Percentiles rank a stretch among this genome's conserved stretches.
Conservation (phyloP, 2,329 filamentous ascomycete genomes). For the Torrubiellomyces zombiae region DNA sequence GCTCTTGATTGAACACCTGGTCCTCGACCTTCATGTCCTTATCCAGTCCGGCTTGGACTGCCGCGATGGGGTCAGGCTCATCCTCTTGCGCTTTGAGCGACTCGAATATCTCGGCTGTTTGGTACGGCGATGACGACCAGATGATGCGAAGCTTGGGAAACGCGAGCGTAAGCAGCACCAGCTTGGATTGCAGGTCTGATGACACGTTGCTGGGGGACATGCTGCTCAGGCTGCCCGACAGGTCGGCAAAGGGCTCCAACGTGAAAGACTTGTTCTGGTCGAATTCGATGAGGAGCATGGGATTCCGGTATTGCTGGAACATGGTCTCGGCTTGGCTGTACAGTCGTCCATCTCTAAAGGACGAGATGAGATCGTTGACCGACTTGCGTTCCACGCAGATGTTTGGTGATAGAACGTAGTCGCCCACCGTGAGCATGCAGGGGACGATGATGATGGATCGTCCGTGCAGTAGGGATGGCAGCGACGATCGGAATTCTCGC, state of each 20-base stretch:
- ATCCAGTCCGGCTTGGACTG: conserved; percentile 63
- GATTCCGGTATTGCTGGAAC: conserved; percentile 78
- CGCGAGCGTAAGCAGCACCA: conserved; percentile 81
- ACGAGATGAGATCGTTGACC: conserved; percentile 76
- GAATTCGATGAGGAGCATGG: conserved; percentile 93
- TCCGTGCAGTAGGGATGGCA: conserved; percentile 82
- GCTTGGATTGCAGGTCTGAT: conserved; percentile 75
- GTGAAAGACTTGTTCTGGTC: conserved; percentile 96
- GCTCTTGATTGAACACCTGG: conserved; percentile 64
- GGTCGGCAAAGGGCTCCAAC: conserved; percentile 62
- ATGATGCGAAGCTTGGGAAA: conserved; percentile 84
- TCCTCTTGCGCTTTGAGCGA: conserved; percentile 77
- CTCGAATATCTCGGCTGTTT: conserved; percentile 94
- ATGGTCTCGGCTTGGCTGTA: conserved; percentile 89
- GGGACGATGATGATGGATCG: conserved; percentile 78
- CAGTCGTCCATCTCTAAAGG: conserved; percentile 78
- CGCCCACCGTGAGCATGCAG: conserved; percentile 89
- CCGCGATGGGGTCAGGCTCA: conserved; percentile 80
- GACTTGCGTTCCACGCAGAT: conserved; percentile 95
- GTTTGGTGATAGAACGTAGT: conserved; percentile 82
- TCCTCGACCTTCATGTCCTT: conserved; percentile 39
- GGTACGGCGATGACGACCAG: conserved; percentile 85
- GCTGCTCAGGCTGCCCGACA: conserved; percentile 43
- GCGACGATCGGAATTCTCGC: conserved; percentile 83
- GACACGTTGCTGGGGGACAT: conserved; percentile 39